These are phyloP conservation scores for Raffaelea ambrosiae DNA, from an alignment of 2,329 filamentous ascomycete species.

Conservation along the genomic window DNA sequence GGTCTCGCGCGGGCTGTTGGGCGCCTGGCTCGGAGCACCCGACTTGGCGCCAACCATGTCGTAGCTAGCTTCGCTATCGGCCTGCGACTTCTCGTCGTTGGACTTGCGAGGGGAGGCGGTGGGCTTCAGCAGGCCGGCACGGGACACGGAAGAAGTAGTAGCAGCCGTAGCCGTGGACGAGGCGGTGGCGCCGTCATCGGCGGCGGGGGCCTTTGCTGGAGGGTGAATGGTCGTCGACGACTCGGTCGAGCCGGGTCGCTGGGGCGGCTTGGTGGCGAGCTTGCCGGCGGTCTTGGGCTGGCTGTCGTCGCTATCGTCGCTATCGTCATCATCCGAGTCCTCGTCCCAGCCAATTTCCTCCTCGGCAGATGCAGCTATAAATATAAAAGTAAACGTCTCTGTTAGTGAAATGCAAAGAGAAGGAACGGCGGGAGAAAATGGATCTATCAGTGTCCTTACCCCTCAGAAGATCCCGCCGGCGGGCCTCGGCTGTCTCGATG, in stretches of 20 bases:
- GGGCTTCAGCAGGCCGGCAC: constrained; percentile 46
- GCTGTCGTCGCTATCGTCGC: constrained; percentile 6
- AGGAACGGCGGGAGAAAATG: not conserved
- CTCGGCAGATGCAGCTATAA: constrained; percentile 58
- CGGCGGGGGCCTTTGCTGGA: constrained; percentile 15
- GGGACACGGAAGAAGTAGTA: constrained; percentile 9
- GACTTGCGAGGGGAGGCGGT: constrained; percentile 57
- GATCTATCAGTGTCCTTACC: too few relatives aligned
- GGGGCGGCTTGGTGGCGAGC: constrained; percentile 8
- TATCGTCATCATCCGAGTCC: constrained; percentile 29
- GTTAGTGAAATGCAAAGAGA: constrained; percentile 22
- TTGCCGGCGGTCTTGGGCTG: not conserved
- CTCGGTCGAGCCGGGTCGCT: constrained; percentile 38
- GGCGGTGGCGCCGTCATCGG: not conserved
- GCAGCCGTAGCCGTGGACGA: constrained; percentile 17
- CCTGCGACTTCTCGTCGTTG: constrained; percentile 81
- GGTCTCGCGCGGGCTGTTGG: constrained; percentile 53
- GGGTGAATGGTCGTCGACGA: constrained; percentile 56
- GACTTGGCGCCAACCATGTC: constrained; percentile 79
- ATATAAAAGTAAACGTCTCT: too few relatives aligned
- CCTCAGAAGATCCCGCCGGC: constrained; percentile 81
- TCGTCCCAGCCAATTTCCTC: constrained; percentile 68
- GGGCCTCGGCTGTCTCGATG: constrained; percentile 85
- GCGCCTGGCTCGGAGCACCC: constrained; percentile 68
- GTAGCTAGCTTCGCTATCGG: constrained; percentile 92